A percentile compares a stretch with the other conserved stretches of the same genome.
Conservation (phyloP, 1,139 yeast genomes). For the Hanseniaspora sp. region DNA sequence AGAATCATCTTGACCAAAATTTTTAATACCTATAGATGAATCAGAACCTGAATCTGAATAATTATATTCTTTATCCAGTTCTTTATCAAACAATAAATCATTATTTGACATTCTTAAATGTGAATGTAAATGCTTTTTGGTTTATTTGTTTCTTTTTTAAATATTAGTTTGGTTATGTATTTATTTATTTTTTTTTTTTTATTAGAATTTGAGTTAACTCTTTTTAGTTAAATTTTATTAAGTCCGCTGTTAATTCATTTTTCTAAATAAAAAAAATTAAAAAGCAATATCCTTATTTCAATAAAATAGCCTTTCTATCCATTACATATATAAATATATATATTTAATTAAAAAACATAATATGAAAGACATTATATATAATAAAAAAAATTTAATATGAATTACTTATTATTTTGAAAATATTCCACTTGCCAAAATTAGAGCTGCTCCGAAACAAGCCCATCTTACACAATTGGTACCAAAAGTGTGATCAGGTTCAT, state of each 20-base stretch:
- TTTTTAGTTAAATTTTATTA: too few species aligned
- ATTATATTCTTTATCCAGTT: background rate
- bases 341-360: background rate
- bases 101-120: background rate
- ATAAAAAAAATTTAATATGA: background rate
- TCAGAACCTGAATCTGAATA: constrained; percentile 7
- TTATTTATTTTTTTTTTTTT: too few species aligned
- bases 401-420: constrained; percentile 17
- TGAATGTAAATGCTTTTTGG: too few species aligned
- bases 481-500: constrained; percentile 25
- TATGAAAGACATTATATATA: too few species aligned
- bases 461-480: constrained; percentile 29
- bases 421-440: constrained; percentile 26
- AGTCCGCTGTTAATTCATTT: background rate
- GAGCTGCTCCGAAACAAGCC: constrained; percentile 28
- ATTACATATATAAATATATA: too few species aligned
- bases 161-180: too few species aligned
- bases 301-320: too few species aligned
- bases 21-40: constrained; percentile 12
- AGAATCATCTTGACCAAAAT: constrained; percentile 14
- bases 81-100: background rate
- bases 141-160: too few species aligned
- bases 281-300: too few species aligned
- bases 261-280: too few species aligned
- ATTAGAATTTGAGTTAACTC: too few species aligned